phyloP scores from a whole-genome alignment of 805 yeast species.

The Saccharomycopsis sp. region DNA sequence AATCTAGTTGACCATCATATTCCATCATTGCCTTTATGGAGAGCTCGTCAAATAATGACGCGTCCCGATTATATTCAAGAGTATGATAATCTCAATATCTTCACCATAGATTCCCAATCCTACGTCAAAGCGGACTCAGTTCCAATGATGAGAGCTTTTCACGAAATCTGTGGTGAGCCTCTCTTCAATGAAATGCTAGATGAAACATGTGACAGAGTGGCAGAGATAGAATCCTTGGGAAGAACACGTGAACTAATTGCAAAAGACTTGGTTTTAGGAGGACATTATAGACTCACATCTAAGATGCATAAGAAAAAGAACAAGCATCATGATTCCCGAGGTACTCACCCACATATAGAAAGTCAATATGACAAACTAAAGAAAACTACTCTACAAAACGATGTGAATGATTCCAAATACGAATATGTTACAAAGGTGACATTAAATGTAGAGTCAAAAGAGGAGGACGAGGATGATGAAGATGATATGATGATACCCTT shows the following conservation, averaged over 20 bases:
- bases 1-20: conserved; percentile 40
- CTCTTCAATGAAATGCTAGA: conserved; percentile 61
- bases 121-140: conserved; percentile 75
- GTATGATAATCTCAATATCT: conserved; percentile 70
- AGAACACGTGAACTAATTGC: conserved; percentile 71
- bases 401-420: background rate
- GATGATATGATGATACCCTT: conserved; percentile 24
- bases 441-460: conserved; percentile 11
- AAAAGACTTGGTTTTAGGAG: conserved; percentile 58
- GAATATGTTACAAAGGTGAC: background rate
- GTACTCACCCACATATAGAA: background rate
- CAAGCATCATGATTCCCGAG: conserved; percentile 12
- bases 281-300: conserved; percentile 32
- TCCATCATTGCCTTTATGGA: conserved; percentile 76
- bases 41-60: conserved; percentile 81
- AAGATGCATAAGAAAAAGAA: background rate
- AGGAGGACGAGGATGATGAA: conserved; percentile 21
- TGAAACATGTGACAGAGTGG: conserved; percentile 61
- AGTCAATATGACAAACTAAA: background rate
- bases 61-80: conserved; percentile 71
- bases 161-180: conserved; percentile 66
- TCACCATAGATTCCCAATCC: conserved; percentile 69
- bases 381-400: background rate
- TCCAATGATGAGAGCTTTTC: conserved; percentile 86
- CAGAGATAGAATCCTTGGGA: conserved; percentile 69